Base-by-base conservation (phyloP, 768 basidiomycete species). In the Hebeloma cylindrosporum region DNA sequence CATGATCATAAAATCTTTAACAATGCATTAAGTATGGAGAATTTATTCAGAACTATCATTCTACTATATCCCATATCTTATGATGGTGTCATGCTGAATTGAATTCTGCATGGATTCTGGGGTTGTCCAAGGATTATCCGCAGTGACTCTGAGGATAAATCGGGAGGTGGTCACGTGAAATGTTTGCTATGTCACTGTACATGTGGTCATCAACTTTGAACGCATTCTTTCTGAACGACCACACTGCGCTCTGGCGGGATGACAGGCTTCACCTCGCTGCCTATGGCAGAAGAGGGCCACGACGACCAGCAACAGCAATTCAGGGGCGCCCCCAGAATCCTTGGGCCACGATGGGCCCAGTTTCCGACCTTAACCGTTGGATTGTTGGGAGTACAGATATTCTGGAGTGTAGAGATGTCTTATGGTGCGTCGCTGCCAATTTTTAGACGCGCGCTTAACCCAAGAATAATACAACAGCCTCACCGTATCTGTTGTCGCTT, bases 371-470 rank as follows among this genome's bases (percentile, higher is more conserved):
- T 95, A 28, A 94, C 92, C 0, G 57, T 93, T 5, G 87, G 89
- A 0, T 67, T 94, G 40, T 64, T 92, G 2, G 93, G 93, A 5
- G 82, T 94, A 0, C 88, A 91, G 61, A 80, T 92, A 48, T 79
- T 95, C 35, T 96, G 94, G 94, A 87, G 86, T 1, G 85, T 95
- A 9, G 93, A 96, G 59, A 93, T 96, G 90, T 85, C 89, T 0
- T 93, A 95, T 50, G 91, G 88, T 72, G 25, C 27, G 69, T 56
- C 14, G 0, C 6, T 27, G 10, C 67, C 43, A 26, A 56, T 38
- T 8, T 37, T 9, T 18, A 11, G 10, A 20, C 14, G 1, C 26
- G n/a, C 31, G 27, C 14, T 42, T 6, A 45, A 21, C 17, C 18
- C n/a, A n/a, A n/a, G n/a, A n/a, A n/a, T n/a, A n/a, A n/a, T n/a